Conservation (phyloP, 306 rosid genomes). For the Trifolium fragiferum region DNA sequence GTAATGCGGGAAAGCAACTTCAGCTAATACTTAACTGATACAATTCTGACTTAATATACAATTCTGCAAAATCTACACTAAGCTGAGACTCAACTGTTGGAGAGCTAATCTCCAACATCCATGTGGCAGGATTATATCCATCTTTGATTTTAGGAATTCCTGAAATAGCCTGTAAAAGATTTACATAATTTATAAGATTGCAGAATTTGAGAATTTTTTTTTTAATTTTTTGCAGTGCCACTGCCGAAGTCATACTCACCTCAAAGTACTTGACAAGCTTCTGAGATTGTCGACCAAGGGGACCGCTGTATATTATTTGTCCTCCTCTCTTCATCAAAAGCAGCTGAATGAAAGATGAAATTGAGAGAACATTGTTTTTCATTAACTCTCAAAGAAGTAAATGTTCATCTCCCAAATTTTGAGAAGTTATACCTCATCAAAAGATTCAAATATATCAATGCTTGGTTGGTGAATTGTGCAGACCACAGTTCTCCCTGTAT, state of each 20-base stretch:
- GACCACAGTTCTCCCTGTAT: conserved; percentile 61
- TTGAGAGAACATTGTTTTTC: neutral
- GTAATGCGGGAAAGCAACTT: neutral
- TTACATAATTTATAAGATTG: conserved; percentile 29
- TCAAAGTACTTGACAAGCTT: conserved; percentile 58
- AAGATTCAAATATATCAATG: conserved; percentile 64
- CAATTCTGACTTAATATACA: conserved; percentile 52
- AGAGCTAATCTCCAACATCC: conserved; percentile 60
- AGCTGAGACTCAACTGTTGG: conserved; percentile 51
- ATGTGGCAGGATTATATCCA: conserved; percentile 57
- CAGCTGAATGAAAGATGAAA: conserved; percentile 45
- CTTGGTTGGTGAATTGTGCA: conserved; percentile 75
- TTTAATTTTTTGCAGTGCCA: neutral
- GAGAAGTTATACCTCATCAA: conserved; percentile 55
- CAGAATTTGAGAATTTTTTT: conserved; percentile 26
- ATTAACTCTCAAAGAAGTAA: conserved; percentile 4
- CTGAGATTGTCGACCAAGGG: conserved; percentile 57
- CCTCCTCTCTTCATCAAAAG: conserved; percentile 68
- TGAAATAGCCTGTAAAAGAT: conserved; percentile 53
- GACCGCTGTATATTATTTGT: conserved; percentile 58
- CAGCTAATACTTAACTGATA: conserved; percentile 50
- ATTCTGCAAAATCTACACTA: conserved; percentile 53
- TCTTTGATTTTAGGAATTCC: conserved; percentile 53
- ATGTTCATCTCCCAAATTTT: conserved; percentile 1
- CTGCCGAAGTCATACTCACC: conserved; percentile 42